A percentile compares a stretch with the other conserved stretches of the same genome.
These are phyloP conservation scores for Allium fistulosum DNA, from an alignment of 106 monocot species.

Conservation along the genomic window DNA sequence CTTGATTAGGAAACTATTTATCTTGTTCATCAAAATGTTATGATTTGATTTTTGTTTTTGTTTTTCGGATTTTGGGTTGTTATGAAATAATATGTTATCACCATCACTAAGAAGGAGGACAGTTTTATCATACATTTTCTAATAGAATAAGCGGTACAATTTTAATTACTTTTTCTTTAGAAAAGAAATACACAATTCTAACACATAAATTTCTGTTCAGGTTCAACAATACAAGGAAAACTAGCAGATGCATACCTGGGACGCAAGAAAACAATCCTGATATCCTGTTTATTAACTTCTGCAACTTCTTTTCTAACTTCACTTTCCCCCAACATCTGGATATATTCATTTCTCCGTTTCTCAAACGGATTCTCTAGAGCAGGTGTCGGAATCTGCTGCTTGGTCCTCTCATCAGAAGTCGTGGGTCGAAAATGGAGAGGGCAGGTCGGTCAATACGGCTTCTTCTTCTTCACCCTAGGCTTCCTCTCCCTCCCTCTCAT, in stretches of 20 bases:
- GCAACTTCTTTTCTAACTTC: constrained; percentile 53
- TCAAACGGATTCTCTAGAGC: constrained; percentile 67
- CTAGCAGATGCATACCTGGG: constrained; percentile 62
- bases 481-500: constrained; percentile 68
- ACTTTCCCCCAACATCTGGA: constrained; percentile 61
- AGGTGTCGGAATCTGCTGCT: constrained; percentile 70
- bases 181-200: too few species aligned
- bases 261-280: constrained; percentile 53
- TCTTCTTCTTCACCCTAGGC: constrained; percentile 82
- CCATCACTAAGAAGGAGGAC: too few species aligned
- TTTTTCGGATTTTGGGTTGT: too few species aligned
- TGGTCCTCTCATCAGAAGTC: constrained; percentile 68
- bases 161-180: too few species aligned
- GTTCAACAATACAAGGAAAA: constrained; percentile 46
- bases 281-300: constrained; percentile 60
- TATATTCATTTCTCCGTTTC: constrained; percentile 70
- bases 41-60: too few species aligned
- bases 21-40: too few species aligned
- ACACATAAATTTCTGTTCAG: constrained; percentile 1
- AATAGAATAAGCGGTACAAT: too few species aligned
- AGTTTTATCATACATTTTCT: too few species aligned
- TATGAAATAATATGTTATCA: too few species aligned
- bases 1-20: too few species aligned
- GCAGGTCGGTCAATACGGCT: constrained; percentile 65
- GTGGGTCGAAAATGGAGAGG: constrained; percentile 76